phyloP scores from a whole-genome alignment of 208 protist species.

The Lotmaria passim region DNA sequence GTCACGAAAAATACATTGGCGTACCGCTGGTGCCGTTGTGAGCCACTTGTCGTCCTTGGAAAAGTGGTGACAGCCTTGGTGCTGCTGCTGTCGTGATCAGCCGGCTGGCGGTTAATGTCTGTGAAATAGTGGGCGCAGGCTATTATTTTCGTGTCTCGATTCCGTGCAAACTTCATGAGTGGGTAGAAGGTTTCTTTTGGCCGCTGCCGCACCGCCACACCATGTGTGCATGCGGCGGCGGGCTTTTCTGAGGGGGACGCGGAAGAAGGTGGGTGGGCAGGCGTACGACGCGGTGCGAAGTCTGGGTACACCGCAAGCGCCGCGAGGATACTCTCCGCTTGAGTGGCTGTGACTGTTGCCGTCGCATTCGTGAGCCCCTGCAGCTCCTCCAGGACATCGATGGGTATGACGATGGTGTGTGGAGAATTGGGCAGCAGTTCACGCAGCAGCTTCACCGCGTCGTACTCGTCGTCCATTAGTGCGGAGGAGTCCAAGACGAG shows the following conservation, averaged over 20 bases:
- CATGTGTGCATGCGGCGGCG: not conserved
- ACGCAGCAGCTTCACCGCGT: conserved; percentile 3
- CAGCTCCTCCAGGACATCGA: conserved; percentile 17
- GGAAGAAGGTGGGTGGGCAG: not conserved
- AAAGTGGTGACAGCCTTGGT: no score
- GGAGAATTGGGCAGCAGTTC: not conserved
- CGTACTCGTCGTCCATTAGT: not conserved
- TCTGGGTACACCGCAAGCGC: not conserved
- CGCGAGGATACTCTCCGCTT: not conserved
- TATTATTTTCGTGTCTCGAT: conserved; percentile 10
- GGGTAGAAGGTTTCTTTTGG: conserved; percentile 3
- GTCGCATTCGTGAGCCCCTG: not conserved
- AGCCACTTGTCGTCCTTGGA: not conserved
- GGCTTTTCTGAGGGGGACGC: not conserved
- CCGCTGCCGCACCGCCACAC: not conserved
- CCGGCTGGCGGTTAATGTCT: no score
- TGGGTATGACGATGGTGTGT: conserved; percentile 22
- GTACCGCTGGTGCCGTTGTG: not conserved
- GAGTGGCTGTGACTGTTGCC: not conserved
- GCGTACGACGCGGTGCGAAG: not conserved
- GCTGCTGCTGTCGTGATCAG: no score
- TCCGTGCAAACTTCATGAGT: conserved; percentile 11
- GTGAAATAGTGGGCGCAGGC: conserved; percentile 22
- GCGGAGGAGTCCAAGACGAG: conserved; percentile 9
- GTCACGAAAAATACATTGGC: conserved; percentile 3